Evolutionary conservation across 768 basidiomycete species (phyloP).

Genomic region (Podaxis sp.): DNA sequence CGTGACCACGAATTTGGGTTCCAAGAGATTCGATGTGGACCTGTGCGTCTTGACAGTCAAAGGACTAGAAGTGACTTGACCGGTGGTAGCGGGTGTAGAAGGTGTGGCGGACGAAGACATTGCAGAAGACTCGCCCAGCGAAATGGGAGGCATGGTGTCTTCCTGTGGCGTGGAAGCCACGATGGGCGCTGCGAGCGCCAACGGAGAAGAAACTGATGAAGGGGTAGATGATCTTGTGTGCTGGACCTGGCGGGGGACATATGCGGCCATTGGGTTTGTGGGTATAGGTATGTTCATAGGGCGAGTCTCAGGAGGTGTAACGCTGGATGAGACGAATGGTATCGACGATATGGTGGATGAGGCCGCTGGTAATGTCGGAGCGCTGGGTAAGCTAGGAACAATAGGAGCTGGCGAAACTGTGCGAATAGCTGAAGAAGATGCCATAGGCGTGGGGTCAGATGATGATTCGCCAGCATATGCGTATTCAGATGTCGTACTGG

Average conservation of each 20-base stretch:
- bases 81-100: neutral
- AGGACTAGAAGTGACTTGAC: neutral
- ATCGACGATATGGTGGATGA: constrained; percentile 29
- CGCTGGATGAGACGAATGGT: constrained; percentile 13
- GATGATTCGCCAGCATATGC: constrained; percentile 45
- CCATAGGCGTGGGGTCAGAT: constrained; percentile 72
- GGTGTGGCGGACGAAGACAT: constrained; percentile 10
- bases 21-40: constrained; percentile 63
- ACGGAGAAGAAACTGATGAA: constrained; percentile 84
- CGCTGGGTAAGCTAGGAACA: constrained; percentile 17
- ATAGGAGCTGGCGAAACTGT: constrained; percentile 42
- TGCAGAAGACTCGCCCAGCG: constrained; percentile 51
- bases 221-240: constrained; percentile 81
- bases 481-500: constrained; percentile 68
- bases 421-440: constrained; percentile 33
- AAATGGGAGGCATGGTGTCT: constrained; percentile 63
- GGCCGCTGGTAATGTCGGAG: constrained; percentile 9
- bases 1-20: constrained; percentile 66
- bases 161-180: constrained; percentile 65
- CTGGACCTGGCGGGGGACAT: constrained; percentile 45
- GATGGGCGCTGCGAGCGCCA: constrained; percentile 83
- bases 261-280: constrained; percentile 21
- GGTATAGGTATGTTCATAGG: constrained; percentile 18
- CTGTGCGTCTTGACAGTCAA: constrained; percentile 54
- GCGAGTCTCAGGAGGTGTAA: constrained; percentile 27